Base-by-base conservation (phyloP, 129 eudicot species). In the Apium graveolens region DNA sequence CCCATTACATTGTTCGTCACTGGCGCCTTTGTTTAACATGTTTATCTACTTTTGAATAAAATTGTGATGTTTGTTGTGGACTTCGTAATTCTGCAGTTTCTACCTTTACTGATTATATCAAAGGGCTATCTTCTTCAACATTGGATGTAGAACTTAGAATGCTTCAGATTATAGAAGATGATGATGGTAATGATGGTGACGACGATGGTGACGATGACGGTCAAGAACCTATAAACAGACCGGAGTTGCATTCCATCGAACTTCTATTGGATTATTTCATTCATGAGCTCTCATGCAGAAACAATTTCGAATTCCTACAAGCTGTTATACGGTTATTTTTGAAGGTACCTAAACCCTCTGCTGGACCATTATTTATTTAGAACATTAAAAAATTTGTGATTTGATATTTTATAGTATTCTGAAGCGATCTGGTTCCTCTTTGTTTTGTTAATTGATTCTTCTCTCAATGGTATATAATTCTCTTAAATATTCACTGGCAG, bases 121-220 rank as follows among this genome's bases (percentile, higher is more conserved):
- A 96, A 81, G 78, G 96, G 72, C 75, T 96, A 72, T 96, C 99
- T 69, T 82, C 97, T 76, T 95, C 98, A 75, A 79, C 91, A 32
- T 81, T 96, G 89, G 99, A 96, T 79, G 79, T 96, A 89, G 99
- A 96, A 81, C 86, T 96, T 45, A 84, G 99, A 78, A 90, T 96
- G 89, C 99, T 96, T 82, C 99, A 92, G 88, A 89, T 96, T 32
- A 86, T 96, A 75, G 97, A 92, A 76, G 99, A 92, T 75, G 91
- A 96, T 76, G 90, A 90, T 4, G 92, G 89, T 20, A n/a, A n/a
- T n/a, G 91, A 91, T 21, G 70, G 32, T 0, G 70, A 65, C 9
- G 65, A n/a, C n/a, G 91, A 91, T 21, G 70, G 32, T 0, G 70
- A 65, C 9, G 65, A n/a, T 3, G 68, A 60, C 11, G 34, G 26